These are phyloP conservation scores for Eremothecium sinecaudum DNA, from an alignment of 1,139 yeast genomes.

Conservation along the genomic window DNA sequence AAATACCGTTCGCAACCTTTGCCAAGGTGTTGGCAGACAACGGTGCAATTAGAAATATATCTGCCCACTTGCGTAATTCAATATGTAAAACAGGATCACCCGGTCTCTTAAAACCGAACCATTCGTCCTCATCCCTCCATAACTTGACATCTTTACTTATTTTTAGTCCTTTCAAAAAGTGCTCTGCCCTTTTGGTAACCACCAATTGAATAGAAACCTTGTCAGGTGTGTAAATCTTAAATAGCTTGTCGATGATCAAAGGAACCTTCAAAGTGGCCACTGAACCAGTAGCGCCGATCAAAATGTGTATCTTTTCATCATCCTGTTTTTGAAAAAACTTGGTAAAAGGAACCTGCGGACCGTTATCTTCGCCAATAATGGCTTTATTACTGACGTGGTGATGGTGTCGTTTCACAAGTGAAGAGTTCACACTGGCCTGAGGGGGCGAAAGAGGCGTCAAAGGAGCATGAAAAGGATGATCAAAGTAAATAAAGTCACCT, in stretches of 20 bases:
- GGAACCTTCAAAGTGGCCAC: conserved; percentile 95
- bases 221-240: conserved; percentile 61
- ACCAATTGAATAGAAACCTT: conserved; percentile 77
- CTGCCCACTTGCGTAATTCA: conserved; percentile 92
- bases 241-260: conserved; percentile 68
- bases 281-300: conserved; percentile 90
- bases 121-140: conserved; percentile 92
- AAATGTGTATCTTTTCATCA: conserved; percentile 74
- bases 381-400: conserved; percentile 31
- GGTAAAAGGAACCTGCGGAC: conserved; percentile 67
- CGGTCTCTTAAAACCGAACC: conserved; percentile 51
- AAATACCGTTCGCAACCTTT: conserved; percentile 80
- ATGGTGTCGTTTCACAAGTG: conserved; percentile 6
- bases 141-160: conserved; percentile 75
- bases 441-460: conserved; percentile 5
- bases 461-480: conserved; percentile 9
- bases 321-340: conserved; percentile 62
- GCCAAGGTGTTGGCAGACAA: conserved; percentile 84
- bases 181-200: conserved; percentile 74
- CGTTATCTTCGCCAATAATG: conserved; percentile 43
- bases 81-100: conserved; percentile 71
- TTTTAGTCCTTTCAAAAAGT: conserved; percentile 69
- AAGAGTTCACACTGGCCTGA: conserved; percentile 4
- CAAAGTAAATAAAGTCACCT: conserved; percentile 28
- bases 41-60: conserved; percentile 78